Conservation (phyloP, 371 early-diverging fungal genomes). For the Polyrhizophydium stewartii region DNA sequence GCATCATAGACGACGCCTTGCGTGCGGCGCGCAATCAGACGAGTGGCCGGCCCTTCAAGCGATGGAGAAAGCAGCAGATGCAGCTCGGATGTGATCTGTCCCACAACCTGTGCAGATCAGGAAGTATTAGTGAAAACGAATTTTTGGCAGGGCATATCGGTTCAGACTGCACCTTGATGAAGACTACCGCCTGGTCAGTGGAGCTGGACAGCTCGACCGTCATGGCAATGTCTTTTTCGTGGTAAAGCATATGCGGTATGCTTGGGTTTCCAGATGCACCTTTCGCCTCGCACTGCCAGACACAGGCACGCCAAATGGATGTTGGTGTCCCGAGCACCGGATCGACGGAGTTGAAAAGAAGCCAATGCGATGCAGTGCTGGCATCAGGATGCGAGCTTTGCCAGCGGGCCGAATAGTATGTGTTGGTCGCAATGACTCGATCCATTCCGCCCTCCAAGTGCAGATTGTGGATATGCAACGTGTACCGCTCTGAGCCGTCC, state of each 20-base stretch:
- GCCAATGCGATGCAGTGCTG: constrained; percentile 10
- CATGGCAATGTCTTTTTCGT: constrained; percentile 35
- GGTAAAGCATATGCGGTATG: constrained; percentile 25
- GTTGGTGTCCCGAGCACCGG: constrained; percentile 34
- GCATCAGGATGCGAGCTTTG: background rate
- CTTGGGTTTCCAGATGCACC: background rate
- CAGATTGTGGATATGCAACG: constrained; percentile 19
- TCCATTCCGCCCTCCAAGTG: background rate
- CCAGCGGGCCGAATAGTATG: constrained; percentile 45
- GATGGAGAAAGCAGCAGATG: background rate
- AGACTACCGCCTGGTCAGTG: constrained; percentile 17
- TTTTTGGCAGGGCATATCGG: background rate
- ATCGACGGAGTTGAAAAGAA: constrained; percentile 43
- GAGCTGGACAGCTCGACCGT: constrained; percentile 22
- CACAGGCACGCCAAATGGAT: constrained; percentile 23
- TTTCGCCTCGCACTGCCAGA: constrained; percentile 12
- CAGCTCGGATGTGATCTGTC: constrained; percentile 26
- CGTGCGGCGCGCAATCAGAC: background rate
- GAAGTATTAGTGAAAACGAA: too few relatives aligned
- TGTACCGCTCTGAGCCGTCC: constrained; percentile 38
- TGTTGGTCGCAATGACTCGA: background rate
- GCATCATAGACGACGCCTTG: constrained; percentile 32
- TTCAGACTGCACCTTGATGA: constrained; percentile 11
- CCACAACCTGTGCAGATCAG: constrained; percentile 13
- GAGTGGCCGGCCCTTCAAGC: background rate